Evolutionary conservation across 257 asterid genomes (phyloP).

Genomic region (Solanum bulbocastanum): DNA sequence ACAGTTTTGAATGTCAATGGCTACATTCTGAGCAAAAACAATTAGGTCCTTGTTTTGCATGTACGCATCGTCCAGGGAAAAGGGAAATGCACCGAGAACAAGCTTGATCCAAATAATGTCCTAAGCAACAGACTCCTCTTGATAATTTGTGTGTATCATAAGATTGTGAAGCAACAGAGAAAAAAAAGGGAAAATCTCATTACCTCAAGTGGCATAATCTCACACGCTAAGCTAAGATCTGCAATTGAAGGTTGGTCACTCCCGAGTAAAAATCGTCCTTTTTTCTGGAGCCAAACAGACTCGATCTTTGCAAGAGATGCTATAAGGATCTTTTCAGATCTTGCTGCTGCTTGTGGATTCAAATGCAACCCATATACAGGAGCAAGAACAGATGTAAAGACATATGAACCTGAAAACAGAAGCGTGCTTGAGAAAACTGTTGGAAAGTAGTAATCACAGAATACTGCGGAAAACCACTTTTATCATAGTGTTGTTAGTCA

Average conservation of each 20-base stretch:
- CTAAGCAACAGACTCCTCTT: not conserved
- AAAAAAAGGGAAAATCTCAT: not conserved
- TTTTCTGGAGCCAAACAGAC: constrained; percentile 67
- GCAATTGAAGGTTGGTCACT: constrained; percentile 77
- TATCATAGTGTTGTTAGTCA: not conserved
- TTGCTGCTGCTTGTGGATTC: constrained; percentile 62
- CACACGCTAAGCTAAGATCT: constrained; percentile 82
- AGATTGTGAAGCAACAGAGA: not conserved
- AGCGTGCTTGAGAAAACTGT: constrained; percentile 1
- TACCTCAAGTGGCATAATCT: constrained; percentile 85
- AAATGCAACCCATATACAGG: constrained; percentile 55
- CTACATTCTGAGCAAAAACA: too few species aligned
- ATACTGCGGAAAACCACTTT: not conserved
- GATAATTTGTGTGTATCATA: not conserved
- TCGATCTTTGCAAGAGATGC: constrained; percentile 54
- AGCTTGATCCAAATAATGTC: not conserved
- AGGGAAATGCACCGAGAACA: not conserved
- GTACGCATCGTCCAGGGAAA: not conserved
- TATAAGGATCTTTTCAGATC: constrained; percentile 43
- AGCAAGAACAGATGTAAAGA: constrained; percentile 35
- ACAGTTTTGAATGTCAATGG: too few species aligned
- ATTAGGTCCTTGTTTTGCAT: too few species aligned
- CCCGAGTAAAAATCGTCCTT: constrained; percentile 64
- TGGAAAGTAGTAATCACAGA: not conserved
- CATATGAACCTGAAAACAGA: constrained; percentile 36